Percentiles rank a stretch among this genome's conserved stretches.
Conservation (phyloP, 768 basidiomycete species). For the Lanmaoa pseudosensibilis region DNA sequence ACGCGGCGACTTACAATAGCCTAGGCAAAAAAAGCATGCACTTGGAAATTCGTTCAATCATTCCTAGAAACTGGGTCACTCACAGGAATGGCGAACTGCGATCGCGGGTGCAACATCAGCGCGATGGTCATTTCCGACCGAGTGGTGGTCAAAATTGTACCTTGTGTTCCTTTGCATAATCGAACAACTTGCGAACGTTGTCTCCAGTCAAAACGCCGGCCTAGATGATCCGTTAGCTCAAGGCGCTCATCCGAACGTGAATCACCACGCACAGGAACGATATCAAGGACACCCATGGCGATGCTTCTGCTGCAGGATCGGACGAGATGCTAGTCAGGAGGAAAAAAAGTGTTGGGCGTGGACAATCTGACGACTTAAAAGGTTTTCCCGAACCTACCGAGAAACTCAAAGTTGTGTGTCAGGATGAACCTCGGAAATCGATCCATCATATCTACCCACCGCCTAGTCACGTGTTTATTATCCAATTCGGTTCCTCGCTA, state of each 20-base stretch:
- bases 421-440: neutral
- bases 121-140: neutral
- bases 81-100: conserved; percentile 82
- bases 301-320: conserved; percentile 7
- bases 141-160: conserved; percentile 41
- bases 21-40: conserved; percentile 35
- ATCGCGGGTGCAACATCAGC: conserved; percentile 14
- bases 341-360: neutral
- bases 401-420: neutral
- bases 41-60: neutral
- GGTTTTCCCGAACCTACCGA: conserved; percentile 11
- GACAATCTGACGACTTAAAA: conserved; percentile 1
- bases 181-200: conserved; percentile 91
- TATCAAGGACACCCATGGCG: conserved; percentile 77
- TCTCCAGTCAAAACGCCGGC: conserved; percentile 95
- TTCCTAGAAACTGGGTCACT: conserved; percentile 34
- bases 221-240: conserved; percentile 39
- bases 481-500: too few species aligned
- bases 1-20: conserved; percentile 63
- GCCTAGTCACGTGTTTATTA: conserved; percentile 11
- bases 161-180: conserved; percentile 88
- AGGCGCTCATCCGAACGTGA: neutral
- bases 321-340: conserved; percentile 8
- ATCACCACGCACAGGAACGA: conserved; percentile 69
- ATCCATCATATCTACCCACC: neutral